Base-by-base conservation (phyloP, 2,329 filamentous ascomycete genomes). In the Colletotrichum ledebouriae region DNA sequence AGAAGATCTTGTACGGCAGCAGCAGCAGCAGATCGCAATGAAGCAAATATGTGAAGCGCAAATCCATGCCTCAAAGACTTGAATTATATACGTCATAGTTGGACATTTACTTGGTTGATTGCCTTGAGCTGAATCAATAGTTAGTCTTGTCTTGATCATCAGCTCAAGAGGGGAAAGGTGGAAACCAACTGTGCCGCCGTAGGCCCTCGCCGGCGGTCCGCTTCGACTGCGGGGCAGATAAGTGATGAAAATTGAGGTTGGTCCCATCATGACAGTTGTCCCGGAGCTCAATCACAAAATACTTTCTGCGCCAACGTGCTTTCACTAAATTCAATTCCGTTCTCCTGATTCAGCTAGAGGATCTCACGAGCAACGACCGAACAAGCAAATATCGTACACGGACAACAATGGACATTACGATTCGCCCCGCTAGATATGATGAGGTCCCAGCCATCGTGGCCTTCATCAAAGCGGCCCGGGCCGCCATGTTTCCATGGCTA, bases 401-500 rank as follows among this genome's bases (percentile, higher is more conserved):
- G 10, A 15, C 37, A 39, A 39, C 1, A 22, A 69, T 61, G 66
- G 57, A 44, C 9, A 56, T 69, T 7, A 20, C n/a, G 2, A 76
- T 76, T 15, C 52, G 39, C 9, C 20, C 25, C 3, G 72, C 71
- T 3, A 72, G 60, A 0, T 6, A 53, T 1, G 72, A 73, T 50
- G 73, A 75, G 20, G 72, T 73, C 13, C 67, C 74, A 1, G 52
- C 57, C 12, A 69, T 77, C 11, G 70, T 75, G 12, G 61, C 66
- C 12, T 75, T 75, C 44, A 70, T 73, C 44, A 71, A 61, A 9
- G 63, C 59, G 29, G 74, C 74, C 22, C 76, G 76, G 17, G 67
- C 65, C 13, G 68, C 69, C 39, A 77, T 77, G 73, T 77, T 76
- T 41, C 74, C 75, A 6, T 74, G 74, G 41, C 55, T 76, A 0